Percentiles rank a stretch among this genome's conserved stretches.
phyloP scores from a whole-genome alignment of 306 rosid genomes.

The Prunus dulcis region DNA sequence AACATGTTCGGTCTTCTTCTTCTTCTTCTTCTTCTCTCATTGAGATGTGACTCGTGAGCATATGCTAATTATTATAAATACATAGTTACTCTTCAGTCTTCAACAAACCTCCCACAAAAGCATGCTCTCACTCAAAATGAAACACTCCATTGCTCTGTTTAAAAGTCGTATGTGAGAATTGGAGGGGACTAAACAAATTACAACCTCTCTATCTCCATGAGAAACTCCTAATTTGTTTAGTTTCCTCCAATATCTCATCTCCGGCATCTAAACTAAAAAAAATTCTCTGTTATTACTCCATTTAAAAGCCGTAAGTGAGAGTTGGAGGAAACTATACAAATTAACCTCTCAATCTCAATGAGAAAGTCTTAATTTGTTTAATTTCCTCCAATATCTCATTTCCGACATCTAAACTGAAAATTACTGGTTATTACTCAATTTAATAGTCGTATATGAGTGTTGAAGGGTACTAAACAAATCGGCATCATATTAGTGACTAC shows the following conservation, averaged over 20 bases:
- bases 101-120: neutral
- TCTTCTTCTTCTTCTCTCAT: neutral
- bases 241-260: slow-evolving; percentile 10
- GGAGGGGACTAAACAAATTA: neutral
- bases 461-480: neutral
- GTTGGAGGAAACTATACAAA: neutral
- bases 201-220: too few relatives aligned
- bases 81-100: neutral
- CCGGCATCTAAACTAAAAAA: too few relatives aligned
- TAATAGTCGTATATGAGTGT: slow-evolving; percentile 1
- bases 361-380: neutral
- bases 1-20: too few relatives aligned
- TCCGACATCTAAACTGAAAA: neutral
- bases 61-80: neutral
- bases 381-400: slow-evolving; percentile 14
- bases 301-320: neutral
- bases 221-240: neutral
- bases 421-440: neutral
- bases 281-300: neutral
- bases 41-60: neutral
- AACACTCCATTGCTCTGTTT: neutral
- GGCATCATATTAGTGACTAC: too few relatives aligned
- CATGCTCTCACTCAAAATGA: neutral
- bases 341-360: neutral
- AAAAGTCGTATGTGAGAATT: neutral